Base-by-base conservation (phyloP, 1,139 yeast genomes). In the Meyerozyma carpophila region DNA sequence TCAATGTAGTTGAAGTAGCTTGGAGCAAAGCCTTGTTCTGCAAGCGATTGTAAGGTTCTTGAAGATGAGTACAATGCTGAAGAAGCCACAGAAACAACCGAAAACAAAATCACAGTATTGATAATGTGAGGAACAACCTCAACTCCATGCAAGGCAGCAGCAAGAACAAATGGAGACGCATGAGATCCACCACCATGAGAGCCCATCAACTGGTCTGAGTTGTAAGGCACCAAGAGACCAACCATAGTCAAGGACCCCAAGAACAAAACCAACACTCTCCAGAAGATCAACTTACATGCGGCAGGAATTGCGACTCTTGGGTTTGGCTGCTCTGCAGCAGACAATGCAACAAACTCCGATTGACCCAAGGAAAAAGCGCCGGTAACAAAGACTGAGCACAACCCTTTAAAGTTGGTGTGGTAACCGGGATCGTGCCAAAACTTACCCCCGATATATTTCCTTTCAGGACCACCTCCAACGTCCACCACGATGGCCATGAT, bases 131-230 rank as follows among this genome's bases (percentile, higher is more conserved):
- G 70, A 40, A 70, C 64, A 14, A 59, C 75, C 40, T 52, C 54
- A 26, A 70, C 65, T n/a, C 66, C 67, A 53, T 70, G 72, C 40
- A 64, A 57, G 43, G 63, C 65, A 29, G 73, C 75, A 25, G 77
- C 75, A 53, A 71, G 62, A 26, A 71, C 76, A 50, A 50, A 71
- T n/a, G 77, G 75, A 42, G 75, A 69, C 4, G 76, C 73, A 45
- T 63, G 62, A 39, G 71, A 59, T 39, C 65, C 57, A 28, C 68
- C 56, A 40, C 70, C 65, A 13, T 61, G 56, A 9, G 68, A 54
- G 27, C 75, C 75, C 72, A 71, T 61, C 47, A 71, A 65, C 47
- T 62, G 55, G 47, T 59, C 64, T 18, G 74, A 68, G 48, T 55
- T 58, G 52, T 64, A 58, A 16, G 76, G 75, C 42, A 70, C 76